phyloP scores from a whole-genome alignment of 225 moss, liverwort and hornwort genomes.

The Marchantia paleacea region DNA sequence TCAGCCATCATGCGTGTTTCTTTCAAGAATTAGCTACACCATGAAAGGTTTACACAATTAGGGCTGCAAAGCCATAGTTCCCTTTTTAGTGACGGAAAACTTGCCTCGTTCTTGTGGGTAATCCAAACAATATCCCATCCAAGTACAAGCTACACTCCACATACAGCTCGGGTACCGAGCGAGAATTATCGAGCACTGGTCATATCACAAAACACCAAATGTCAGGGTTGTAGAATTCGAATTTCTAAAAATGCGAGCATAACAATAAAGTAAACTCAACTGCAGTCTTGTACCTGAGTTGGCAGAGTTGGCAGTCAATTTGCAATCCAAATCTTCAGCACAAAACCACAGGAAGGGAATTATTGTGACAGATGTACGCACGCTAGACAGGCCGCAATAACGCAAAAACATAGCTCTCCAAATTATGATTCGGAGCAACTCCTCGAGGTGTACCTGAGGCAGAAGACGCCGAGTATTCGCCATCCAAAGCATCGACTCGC shows the following conservation, averaged over 20 bases:
- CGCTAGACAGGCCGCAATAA: too few species aligned
- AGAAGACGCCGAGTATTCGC: slow-evolving; percentile 42
- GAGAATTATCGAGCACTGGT: slow-evolving; percentile 30
- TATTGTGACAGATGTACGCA: background rate
- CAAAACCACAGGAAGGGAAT: background rate
- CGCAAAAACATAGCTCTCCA: too few species aligned
- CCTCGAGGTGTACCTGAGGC: slow-evolving; percentile 28
- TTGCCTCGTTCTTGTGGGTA: slow-evolving; percentile 89
- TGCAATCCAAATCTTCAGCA: slow-evolving; percentile 2
- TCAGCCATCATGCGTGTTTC: too few species aligned
- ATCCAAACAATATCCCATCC: slow-evolving; percentile 89
- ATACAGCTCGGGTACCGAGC: slow-evolving; percentile 75
- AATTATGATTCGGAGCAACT: too few species aligned
- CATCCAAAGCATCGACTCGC: slow-evolving; percentile 78
- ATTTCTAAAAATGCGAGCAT: background rate
- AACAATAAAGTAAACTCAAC: background rate
- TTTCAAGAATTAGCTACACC: too few species aligned
- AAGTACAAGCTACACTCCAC: slow-evolving; percentile 92
- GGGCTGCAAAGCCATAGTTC: background rate
- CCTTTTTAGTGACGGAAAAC: background rate
- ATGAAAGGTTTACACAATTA: background rate
- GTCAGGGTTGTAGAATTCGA: background rate
- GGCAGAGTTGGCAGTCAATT: background rate
- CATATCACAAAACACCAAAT: background rate
- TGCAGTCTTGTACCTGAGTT: background rate